These are phyloP conservation scores for Tricholoma bakamatsutake DNA, from an alignment of 768 basidiomycete genomes.

Conservation along the genomic window DNA sequence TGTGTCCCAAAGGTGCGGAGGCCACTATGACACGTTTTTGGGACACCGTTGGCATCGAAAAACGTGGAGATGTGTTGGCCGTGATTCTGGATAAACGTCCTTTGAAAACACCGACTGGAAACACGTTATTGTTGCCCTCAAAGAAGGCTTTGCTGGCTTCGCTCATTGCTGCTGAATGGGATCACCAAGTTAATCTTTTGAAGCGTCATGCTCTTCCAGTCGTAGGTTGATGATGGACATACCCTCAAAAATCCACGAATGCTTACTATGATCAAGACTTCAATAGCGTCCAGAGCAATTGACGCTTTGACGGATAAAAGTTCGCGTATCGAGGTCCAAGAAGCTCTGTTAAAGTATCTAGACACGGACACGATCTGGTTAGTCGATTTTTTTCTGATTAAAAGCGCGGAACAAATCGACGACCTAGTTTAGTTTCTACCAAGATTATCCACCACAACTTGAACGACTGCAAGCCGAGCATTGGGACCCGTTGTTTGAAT, in stretches of 20 bases:
- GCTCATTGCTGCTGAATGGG: conserved; percentile 94
- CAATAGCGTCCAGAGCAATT: conserved; percentile 82
- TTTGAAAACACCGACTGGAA: conserved; percentile 87
- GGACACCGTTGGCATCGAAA: conserved; percentile 82
- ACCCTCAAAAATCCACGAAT: background rate
- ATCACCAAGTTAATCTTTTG: conserved; percentile 78
- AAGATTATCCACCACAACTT: conserved; percentile 68
- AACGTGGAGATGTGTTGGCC: conserved; percentile 42
- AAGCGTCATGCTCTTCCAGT: conserved; percentile 91
- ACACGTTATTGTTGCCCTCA: conserved; percentile 62
- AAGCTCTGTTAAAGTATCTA: conserved; percentile 73
- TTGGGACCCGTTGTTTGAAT: conserved; percentile 85
- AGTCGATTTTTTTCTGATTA: conserved; percentile 9
- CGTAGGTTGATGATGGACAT: conserved; percentile 37
- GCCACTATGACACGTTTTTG: conserved; percentile 87
- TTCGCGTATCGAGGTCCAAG: conserved; percentile 56
- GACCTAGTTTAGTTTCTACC: conserved; percentile 60
- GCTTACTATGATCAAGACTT: conserved; percentile 55
- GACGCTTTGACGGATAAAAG: conserved; percentile 62
- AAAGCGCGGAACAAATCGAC: background rate
- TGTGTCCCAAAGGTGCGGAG: conserved; percentile 64
- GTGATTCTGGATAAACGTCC: conserved; percentile 80
- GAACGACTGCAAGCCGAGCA: conserved; percentile 73
- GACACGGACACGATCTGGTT: conserved; percentile 95
- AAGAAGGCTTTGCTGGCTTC: conserved; percentile 70